Evolutionary conservation across 2,329 filamentous ascomycete species (phyloP).

Genomic region (Scopulariopsis brevicaulis): DNA sequence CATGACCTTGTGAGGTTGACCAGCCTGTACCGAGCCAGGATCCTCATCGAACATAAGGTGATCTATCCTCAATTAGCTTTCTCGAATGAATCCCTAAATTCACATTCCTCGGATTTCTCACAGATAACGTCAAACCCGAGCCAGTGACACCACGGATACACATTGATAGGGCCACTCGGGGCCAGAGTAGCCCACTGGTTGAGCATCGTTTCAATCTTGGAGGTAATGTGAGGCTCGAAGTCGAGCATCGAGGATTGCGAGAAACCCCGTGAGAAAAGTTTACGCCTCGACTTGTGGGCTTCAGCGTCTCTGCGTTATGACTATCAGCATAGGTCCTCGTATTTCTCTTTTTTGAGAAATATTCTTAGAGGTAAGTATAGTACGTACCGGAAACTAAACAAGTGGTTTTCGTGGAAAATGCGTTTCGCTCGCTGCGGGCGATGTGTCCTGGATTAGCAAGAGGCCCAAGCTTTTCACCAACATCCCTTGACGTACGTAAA

Average conservation of each 20-base stretch:
- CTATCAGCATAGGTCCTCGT: neutral
- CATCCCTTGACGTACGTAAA: neutral
- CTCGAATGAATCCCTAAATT: neutral
- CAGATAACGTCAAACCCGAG: slow-evolving; percentile 6
- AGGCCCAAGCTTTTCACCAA: neutral
- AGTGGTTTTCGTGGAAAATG: slow-evolving; percentile 5
- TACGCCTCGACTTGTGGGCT: slow-evolving; percentile 3
- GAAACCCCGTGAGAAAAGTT: slow-evolving; percentile 5
- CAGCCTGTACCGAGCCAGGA: slow-evolving; percentile 3
- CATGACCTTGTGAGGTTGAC: slow-evolving; percentile 4
- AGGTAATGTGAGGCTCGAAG: slow-evolving; percentile 4
- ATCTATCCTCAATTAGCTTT: slow-evolving; percentile 1
- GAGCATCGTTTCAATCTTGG: slow-evolving; percentile 4
- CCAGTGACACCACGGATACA: slow-evolving; percentile 5
- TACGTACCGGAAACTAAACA: slow-evolving; percentile 5
- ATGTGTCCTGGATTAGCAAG: neutral
- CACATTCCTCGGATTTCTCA: neutral
- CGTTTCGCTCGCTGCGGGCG: slow-evolving; percentile 3
- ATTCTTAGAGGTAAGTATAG: neutral
- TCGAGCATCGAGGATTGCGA: slow-evolving; percentile 4
- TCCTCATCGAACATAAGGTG: slow-evolving; percentile 7
- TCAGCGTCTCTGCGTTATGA: slow-evolving; percentile 1
- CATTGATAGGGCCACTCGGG: slow-evolving; percentile 1
- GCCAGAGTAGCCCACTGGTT: slow-evolving; percentile 3
- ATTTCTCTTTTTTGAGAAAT: neutral